Percentiles rank a stretch among this genome's conserved stretches.
phyloP scores from a whole-genome alignment of 169 alveolate genomes.

The Plasmodium chabaudi region DNA sequence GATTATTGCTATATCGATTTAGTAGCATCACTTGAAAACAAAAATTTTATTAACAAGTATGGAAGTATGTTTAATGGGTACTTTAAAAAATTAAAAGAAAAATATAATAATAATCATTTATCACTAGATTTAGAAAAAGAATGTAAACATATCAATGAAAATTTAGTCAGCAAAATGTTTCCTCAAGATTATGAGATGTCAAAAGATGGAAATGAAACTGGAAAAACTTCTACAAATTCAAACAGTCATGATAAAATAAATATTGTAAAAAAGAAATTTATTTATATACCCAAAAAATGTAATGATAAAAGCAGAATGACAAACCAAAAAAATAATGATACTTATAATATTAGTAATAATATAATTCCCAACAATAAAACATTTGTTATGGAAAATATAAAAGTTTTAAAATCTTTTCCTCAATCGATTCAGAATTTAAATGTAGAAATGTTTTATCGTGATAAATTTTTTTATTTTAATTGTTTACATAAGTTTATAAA shows the following conservation, averaged over 20 bases:
- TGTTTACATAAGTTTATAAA: slow-evolving; percentile 50
- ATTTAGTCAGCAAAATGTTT: slow-evolving; percentile 14
- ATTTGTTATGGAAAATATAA: slow-evolving; percentile 47
- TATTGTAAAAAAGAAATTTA: slow-evolving; percentile 27
- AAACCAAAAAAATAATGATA: background rate
- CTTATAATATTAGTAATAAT: background rate
- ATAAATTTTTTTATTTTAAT: slow-evolving; percentile 47
- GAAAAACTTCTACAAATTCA: too few relatives aligned
- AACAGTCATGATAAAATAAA: background rate
- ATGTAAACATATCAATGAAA: slow-evolving; percentile 50
- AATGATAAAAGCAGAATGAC: background rate
- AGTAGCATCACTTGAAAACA: slow-evolving; percentile 7
- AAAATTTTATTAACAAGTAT: slow-evolving; percentile 31
- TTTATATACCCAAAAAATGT: slow-evolving; percentile 25
- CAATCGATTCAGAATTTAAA: slow-evolving; percentile 41
- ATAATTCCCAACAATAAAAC: background rate
- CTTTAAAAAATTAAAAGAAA: slow-evolving; percentile 39
- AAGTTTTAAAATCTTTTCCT: slow-evolving; percentile 57
- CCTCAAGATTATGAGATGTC: background rate
- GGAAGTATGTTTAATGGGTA: slow-evolving; percentile 51
- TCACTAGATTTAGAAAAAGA: slow-evolving; percentile 43
- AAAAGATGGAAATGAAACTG: background rate
- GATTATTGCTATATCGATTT: slow-evolving; percentile 23
- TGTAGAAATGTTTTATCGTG: slow-evolving; percentile 67
- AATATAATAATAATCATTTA: slow-evolving; percentile 8